Evolutionary conservation across 306 rosid species (phyloP), one percentile per base, ranked within the genome.

Genomic region (Vicia villosa): DNA sequence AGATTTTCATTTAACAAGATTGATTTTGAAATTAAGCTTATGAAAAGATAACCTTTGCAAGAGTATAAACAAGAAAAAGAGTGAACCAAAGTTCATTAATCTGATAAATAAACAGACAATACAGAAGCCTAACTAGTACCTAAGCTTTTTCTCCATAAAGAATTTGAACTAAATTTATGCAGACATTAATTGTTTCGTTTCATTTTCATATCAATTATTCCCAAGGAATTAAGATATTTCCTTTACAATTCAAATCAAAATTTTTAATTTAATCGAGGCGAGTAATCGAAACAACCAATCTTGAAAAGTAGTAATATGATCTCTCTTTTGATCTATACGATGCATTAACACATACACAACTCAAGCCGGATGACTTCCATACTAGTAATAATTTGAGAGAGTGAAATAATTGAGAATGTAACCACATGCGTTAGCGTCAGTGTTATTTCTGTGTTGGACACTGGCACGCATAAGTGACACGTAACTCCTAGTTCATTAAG

Each of bases 181-280:
- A 66, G 62, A 32, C 51, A 54, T n/a, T 52, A 70, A 22, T 58
- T 20, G 61, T 58, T 72, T 63, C 77, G 75, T 79, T 56, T 72
- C 57, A 70, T 60, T 79, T 54, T 70, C 69, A 66, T 55, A 63
- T 56, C 38, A 79, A 79, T 37, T 74, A 79, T 68, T 57, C 42
- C 79, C 73, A 24, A 34, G 73, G 24, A 17, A 5, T 60, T 13
- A 42, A 63, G n/a, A 65, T 63, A 64, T 52, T 61, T 24, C 36
- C 15, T 70, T 38, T 70, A 66, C 69, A 82, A 74, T 60, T 68
- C 9, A 36, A 82, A 79, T 72, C 51, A 46, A 81, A 57, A 75
- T 13, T 17, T 26, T 49, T 62, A 78, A 78, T 69, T 56, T 9
- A 28, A 41, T 41, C 11, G 19, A 52, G 20, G 76, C 21, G 37